Conservation (phyloP, 83 land plant species). For the Isoetes engelmannii region DNA sequence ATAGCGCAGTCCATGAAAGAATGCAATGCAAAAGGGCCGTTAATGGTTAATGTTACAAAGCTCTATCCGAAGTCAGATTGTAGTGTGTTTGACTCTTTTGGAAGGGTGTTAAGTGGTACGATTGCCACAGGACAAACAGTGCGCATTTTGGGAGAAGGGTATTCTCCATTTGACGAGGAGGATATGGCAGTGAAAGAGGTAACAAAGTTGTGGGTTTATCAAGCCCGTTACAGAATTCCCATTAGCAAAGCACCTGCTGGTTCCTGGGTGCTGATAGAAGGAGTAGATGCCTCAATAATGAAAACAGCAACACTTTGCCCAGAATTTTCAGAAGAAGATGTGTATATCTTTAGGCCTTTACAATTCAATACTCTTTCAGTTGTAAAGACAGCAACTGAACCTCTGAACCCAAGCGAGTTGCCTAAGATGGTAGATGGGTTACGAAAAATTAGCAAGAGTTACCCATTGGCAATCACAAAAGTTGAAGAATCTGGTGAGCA, state of each 20-base stretch:
- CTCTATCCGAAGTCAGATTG: constrained; percentile 95
- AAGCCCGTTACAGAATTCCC: constrained; percentile 87
- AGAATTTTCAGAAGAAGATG: constrained; percentile 77
- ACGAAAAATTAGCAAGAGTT: constrained; percentile 95
- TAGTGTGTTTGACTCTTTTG: constrained; percentile 97
- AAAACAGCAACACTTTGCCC: constrained; percentile 95
- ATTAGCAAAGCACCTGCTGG: constrained; percentile 92
- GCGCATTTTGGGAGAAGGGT: constrained; percentile 88
- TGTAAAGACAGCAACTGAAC: constrained; percentile 97
- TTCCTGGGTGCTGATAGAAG: constrained; percentile 97
- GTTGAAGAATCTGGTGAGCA: constrained; percentile 99
- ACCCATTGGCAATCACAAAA: constrained; percentile 95
- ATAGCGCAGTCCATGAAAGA: constrained; percentile 63
- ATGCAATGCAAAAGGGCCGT: constrained; percentile 77
- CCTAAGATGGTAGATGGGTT: constrained; percentile 99
- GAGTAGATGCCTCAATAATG: constrained; percentile 97
- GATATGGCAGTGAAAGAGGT: constrained; percentile 97
- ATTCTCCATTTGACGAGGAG: constrained; percentile 98
- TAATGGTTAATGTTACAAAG: constrained; percentile 95
- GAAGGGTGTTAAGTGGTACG: constrained; percentile 88
- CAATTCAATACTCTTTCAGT: constrained; percentile 90
- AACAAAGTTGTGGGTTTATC: constrained; percentile 94
- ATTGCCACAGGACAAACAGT: constrained; percentile 87
- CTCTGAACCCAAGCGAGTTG: constrained; percentile 95
- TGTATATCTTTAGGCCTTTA: constrained; percentile 79